Conservation (phyloP, 2,329 filamentous ascomycete genomes). For the Fusarium napiforme region DNA sequence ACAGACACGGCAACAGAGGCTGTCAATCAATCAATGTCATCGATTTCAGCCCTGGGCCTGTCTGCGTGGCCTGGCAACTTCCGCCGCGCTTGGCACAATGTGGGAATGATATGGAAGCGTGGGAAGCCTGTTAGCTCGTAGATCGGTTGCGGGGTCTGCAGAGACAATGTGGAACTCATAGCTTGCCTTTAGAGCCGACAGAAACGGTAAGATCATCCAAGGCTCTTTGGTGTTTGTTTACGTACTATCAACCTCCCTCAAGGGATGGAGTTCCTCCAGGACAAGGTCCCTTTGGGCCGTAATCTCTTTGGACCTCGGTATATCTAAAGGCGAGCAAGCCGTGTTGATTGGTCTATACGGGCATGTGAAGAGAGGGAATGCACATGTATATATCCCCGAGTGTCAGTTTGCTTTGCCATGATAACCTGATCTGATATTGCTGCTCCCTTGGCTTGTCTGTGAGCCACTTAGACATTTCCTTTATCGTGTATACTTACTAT, state of each 20-base stretch:
- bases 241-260: constrained; percentile 14
- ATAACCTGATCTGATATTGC: neutral
- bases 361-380: neutral
- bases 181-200: neutral
- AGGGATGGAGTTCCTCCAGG: constrained; percentile 6
- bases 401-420: neutral
- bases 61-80: neutral
- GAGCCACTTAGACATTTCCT: neutral
- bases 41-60: constrained; percentile 14
- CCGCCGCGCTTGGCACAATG: constrained; percentile 17
- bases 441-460: neutral
- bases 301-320: constrained; percentile 8
- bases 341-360: neutral
- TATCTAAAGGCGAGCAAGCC: neutral
- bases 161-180: constrained; percentile 29
- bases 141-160: constrained; percentile 27
- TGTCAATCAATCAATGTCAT: constrained; percentile 14
- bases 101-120: constrained; percentile 10
- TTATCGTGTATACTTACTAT: neutral
- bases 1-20: neutral
- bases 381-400: neutral
- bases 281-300: constrained; percentile 6
- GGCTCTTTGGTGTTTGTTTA: constrained; percentile 5
- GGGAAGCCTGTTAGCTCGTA: constrained; percentile 19
- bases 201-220: constrained; percentile 23